A percentile compares a stretch with the other conserved stretches of the same genome.
phyloP scores from a whole-genome alignment of 371 early-diverging fungal species.

The Chytridium lagenaria region DNA sequence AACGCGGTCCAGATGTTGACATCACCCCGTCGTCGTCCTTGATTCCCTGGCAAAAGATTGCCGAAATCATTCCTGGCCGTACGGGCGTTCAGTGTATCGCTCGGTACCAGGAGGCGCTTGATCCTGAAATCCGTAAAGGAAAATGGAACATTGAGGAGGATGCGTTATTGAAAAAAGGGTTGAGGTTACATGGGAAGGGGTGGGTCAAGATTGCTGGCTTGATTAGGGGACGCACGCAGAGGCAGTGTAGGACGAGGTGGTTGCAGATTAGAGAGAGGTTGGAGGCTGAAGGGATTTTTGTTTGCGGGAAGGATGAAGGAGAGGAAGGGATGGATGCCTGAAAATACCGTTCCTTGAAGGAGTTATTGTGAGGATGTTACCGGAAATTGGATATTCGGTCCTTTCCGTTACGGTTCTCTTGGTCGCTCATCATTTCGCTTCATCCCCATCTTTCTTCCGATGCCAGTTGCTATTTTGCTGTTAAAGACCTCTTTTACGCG shows the following conservation, averaged over 20 bases:
- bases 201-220: conserved; percentile 78
- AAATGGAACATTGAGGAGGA: conserved; percentile 75
- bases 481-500: no score
- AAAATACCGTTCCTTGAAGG: background rate
- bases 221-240: conserved; percentile 69
- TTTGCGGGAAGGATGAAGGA: conserved; percentile 5
- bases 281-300: conserved; percentile 17
- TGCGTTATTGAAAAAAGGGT: conserved; percentile 57
- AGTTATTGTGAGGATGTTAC: background rate
- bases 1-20: conserved; percentile 3
- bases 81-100: conserved; percentile 78
- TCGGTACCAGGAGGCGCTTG: conserved; percentile 76
- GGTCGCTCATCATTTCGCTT: no score
- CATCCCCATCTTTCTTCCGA: no score
- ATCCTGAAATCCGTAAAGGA: conserved; percentile 67
- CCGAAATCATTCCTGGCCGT: conserved; percentile 62
- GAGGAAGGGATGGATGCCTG: background rate
- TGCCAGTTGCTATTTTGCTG: no score
- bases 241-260: conserved; percentile 78
- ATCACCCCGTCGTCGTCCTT: conserved; percentile 5
- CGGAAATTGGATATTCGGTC: no score
- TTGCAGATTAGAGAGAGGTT: conserved; percentile 38
- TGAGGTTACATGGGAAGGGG: conserved; percentile 59
- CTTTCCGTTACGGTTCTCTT: no score
- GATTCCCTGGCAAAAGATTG: conserved; percentile 67